Evolutionary conservation across 495 filamentous ascomycete species (phyloP).

Genomic region (Letharia columbiana): DNA sequence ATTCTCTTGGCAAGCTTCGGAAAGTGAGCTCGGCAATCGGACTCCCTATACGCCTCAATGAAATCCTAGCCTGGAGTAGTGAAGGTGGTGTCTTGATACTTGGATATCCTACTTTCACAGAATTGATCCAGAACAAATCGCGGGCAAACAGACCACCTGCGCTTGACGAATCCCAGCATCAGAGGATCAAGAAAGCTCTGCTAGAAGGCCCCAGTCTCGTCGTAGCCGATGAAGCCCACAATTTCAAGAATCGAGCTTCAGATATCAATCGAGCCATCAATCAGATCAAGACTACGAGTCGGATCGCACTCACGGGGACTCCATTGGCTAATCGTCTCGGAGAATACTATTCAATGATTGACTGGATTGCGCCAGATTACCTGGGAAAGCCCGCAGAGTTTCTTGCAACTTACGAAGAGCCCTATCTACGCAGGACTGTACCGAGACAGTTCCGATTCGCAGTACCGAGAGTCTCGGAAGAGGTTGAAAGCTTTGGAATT

Average conservation of each 20-base stretch:
- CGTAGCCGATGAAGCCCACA: constrained; percentile 84
- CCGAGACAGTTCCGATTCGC: constrained; percentile 45
- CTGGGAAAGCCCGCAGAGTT: constrained; percentile 62
- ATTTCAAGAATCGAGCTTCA: constrained; percentile 51
- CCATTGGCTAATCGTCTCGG: constrained; percentile 73
- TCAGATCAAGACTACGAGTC: constrained; percentile 55
- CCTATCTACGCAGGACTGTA: constrained; percentile 67
- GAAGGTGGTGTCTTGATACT: constrained; percentile 67
- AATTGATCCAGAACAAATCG: constrained; percentile 34
- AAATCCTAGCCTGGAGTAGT: constrained; percentile 50
- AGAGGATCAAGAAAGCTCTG: constrained; percentile 40
- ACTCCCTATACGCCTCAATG: constrained; percentile 31
- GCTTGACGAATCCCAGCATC: constrained; percentile 33
- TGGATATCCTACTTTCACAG: constrained; percentile 60
- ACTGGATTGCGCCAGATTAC: constrained; percentile 78
- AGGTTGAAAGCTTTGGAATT: constrained; percentile 62
- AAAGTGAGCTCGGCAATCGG: constrained; percentile 37
- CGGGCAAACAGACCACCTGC: not conserved
- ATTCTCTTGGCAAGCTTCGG: constrained; percentile 42
- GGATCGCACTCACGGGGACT: constrained; percentile 83
- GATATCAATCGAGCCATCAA: constrained; percentile 44
- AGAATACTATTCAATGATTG: constrained; percentile 79
- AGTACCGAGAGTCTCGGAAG: constrained; percentile 52
- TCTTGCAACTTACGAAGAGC: constrained; percentile 53
- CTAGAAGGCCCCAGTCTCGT: constrained; percentile 59